Evolutionary conservation across 371 early-diverging fungal genomes (phyloP).

Genomic region (Lichtheimia hyalospora): DNA sequence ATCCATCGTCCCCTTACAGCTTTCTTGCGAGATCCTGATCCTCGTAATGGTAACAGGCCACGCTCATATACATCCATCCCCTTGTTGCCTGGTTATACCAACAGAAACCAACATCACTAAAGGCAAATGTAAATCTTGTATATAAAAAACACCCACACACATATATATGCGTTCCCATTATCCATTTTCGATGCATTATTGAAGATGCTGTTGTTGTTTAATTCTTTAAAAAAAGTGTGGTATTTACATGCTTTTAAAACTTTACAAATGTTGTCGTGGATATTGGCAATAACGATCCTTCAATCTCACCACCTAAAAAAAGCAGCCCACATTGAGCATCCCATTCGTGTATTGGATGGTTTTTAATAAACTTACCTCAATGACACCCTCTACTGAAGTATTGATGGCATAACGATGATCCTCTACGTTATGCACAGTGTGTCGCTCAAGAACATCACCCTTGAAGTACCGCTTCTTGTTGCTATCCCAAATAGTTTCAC

Average conservation of each 20-base stretch:
- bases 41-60: background rate
- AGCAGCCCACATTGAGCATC: background rate
- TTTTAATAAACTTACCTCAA: conserved; percentile 31
- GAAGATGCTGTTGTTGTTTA: background rate
- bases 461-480: conserved; percentile 38
- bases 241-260: background rate
- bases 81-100: background rate
- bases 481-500: conserved; percentile 42
- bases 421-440: conserved; percentile 39
- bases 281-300: conserved; percentile 49
- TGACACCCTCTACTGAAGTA: conserved; percentile 50
- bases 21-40: background rate
- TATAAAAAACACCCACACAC: background rate
- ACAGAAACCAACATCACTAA: background rate
- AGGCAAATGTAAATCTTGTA: background rate
- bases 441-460: conserved; percentile 47
- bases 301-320: conserved; percentile 35
- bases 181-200: background rate
- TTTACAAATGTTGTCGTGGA: conserved; percentile 22
- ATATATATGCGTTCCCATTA: background rate
- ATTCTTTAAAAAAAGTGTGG: background rate
- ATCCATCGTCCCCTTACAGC: conserved; percentile 16
- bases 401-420: conserved; percentile 42
- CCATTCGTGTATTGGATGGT: background rate
- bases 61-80: conserved; percentile 5